phyloP scores from a whole-genome alignment of 768 basidiomycete species.

The Inosperma sp. region DNA sequence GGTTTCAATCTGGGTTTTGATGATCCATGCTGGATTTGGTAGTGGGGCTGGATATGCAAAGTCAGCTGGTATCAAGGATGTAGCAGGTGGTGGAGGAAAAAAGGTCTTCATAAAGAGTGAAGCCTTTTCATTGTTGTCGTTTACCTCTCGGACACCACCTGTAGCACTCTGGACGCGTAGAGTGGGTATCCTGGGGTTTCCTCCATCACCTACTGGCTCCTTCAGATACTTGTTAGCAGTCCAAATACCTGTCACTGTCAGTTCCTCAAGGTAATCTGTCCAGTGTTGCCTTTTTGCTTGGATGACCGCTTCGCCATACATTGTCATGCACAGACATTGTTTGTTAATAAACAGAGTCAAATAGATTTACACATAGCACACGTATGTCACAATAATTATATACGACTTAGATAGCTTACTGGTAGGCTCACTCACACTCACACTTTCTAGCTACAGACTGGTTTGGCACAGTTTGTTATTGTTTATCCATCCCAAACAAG shows the following conservation, averaged over 20 bases:
- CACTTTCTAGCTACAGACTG: too few species aligned
- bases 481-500: too few species aligned
- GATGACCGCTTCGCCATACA: constrained; percentile 10
- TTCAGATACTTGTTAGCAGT: constrained; percentile 21
- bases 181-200: constrained; percentile 23
- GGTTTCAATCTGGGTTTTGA: neutral
- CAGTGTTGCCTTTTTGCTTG: constrained; percentile 24
- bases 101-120: constrained; percentile 21
- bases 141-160: neutral
- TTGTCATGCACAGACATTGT: too few species aligned
- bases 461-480: too few species aligned
- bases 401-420: too few species aligned
- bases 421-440: too few species aligned
- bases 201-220: constrained; percentile 20
- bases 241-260: constrained; percentile 16
- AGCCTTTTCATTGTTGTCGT: constrained; percentile 24
- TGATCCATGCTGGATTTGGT: neutral
- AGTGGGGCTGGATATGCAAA: constrained; percentile 9
- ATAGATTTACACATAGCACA: too few species aligned
- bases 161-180: constrained; percentile 7
- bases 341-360: too few species aligned
- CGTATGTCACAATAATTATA: too few species aligned
- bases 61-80: constrained; percentile 2
- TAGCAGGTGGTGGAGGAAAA: constrained; percentile 23
- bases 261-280: constrained; percentile 26